Evolutionary conservation across 2,329 filamentous ascomycete genomes (phyloP), one percentile per base, ranked within the genome.

Genomic region (Atkinsonella texensis): DNA sequence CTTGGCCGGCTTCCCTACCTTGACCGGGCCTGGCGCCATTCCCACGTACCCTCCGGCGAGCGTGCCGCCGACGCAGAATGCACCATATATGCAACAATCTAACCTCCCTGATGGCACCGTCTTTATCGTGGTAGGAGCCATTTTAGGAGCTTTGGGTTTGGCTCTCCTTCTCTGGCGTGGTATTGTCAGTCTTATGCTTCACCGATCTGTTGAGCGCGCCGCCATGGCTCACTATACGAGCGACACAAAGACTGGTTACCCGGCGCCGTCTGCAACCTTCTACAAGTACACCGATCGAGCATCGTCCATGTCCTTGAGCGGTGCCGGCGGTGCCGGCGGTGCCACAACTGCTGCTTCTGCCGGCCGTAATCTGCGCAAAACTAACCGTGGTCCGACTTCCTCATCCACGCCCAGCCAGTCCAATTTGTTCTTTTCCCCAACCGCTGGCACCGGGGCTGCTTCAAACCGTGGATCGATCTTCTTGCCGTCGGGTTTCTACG

Each of bases 371-470:
- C 68, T 70, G 31, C 73, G 77, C 51, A 72, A 76, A 47, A 75
- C 75, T 13, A 71, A 68, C 52, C 75, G 78, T 46, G 76, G 72
- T 1, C 74, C 76, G 3, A 68, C 71, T 32, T 75, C 75, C 2
- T 79, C 78, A 10, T 70, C 70, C 48, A 80, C 77, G 28, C 80
- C 75, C 11, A 85, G 79, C 62, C 73, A 77, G 59, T 81, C 81
- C 39, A 87, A 85, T 55, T 75, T 97, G 15, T 98, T 98, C 78
- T 98, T 95, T 74, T 95, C 89, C 8, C 93, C 93, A 0, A 97
- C 93, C 0, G 81, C 80, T 42, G 74, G 79, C 8, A 72, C 87
- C 13, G 81, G 79, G 40, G 71, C 75, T 13, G 73, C 74, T 52
- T 73, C 75, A 48, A 80, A 80, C 58, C 84, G 90, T 50, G 81